Percentiles rank a stretch among this genome's conserved stretches.
phyloP scores from a whole-genome alignment of 78 protist species.

The Dictyostelium intermedium region DNA sequence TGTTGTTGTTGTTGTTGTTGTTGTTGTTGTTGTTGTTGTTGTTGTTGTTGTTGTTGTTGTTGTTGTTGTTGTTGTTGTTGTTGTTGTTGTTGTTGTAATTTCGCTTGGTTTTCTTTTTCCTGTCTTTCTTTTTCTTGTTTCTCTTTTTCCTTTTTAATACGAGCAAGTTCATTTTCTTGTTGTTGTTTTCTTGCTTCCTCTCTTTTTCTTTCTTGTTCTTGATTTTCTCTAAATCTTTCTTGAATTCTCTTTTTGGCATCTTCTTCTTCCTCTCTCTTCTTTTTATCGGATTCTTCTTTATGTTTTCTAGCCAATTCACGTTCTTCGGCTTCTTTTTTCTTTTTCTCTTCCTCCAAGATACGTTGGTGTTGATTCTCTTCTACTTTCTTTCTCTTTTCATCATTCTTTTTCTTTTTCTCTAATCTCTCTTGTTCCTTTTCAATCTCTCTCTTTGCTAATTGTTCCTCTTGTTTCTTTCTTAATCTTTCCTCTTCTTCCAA shows the following conservation, averaged over 20 bases:
- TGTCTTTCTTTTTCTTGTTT: not conserved
- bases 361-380: not conserved
- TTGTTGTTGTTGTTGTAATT: not conserved
- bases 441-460: not conserved
- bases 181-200: not conserved
- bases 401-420: conserved; percentile 4
- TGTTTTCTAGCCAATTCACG: not conserved
- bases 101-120: not conserved
- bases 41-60: not conserved
- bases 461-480: conserved; percentile 14
- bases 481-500: conserved; percentile 30
- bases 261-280: conserved; percentile 1
- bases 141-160: not conserved
- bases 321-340: conserved; percentile 19
- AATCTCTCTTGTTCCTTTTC: conserved; percentile 16
- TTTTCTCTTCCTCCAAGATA: not conserved
- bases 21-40: not conserved
- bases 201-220: conserved; percentile 3
- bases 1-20: not conserved
- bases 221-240: not conserved
- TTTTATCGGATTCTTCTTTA: not conserved
- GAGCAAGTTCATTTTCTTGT: not conserved
- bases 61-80: not conserved
- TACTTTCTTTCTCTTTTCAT: not conserved
- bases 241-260: conserved; percentile 13